These are phyloP conservation scores for Neoarthrinium moseri DNA, from an alignment of 2,329 filamentous ascomycete species.

Conservation along the genomic window DNA sequence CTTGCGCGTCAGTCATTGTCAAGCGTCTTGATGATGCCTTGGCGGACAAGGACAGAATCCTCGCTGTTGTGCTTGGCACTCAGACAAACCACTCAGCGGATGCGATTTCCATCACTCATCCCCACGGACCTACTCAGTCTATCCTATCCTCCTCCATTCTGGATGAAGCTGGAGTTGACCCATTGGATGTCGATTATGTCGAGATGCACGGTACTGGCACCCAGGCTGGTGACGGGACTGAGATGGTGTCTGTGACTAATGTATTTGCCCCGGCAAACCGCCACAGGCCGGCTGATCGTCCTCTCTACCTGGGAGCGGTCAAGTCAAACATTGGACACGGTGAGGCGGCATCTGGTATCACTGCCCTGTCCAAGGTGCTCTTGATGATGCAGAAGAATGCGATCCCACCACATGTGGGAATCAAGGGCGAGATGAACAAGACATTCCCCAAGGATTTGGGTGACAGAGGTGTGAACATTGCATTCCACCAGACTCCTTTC, in stretches of 20 bases:
- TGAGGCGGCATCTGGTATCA: conserved; percentile 60
- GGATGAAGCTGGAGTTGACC: conserved; percentile 70
- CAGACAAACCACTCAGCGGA: conserved; percentile 82
- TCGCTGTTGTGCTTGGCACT: conserved; percentile 74
- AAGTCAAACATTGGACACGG: conserved; percentile 66
- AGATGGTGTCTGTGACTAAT: conserved; percentile 74
- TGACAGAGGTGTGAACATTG: conserved; percentile 58
- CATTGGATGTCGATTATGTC: conserved; percentile 76
- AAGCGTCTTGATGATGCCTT: conserved; percentile 79
- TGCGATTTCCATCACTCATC: conserved; percentile 80
- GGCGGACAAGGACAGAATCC: conserved; percentile 71
- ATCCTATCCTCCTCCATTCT: conserved; percentile 69
- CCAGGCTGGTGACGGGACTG: conserved; percentile 78
- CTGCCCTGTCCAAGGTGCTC: conserved; percentile 63
- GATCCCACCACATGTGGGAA: conserved; percentile 67
- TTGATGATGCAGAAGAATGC: conserved; percentile 62
- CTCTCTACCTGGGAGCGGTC: conserved; percentile 60
- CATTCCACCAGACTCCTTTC: conserved; percentile 52
- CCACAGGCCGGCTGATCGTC: conserved; percentile 45
- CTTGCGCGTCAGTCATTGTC: conserved; percentile 70
- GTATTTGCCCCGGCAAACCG: conserved; percentile 47
- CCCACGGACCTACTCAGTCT: conserved; percentile 75
- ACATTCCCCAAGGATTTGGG: conserved; percentile 56
- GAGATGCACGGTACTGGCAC: conserved; percentile 92
- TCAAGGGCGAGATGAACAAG: conserved; percentile 63